Evolutionary conservation across 352 stramenopile genomes (phyloP), one percentile per base, ranked within the genome.

Genomic region (Globisporangium echinulatum): DNA sequence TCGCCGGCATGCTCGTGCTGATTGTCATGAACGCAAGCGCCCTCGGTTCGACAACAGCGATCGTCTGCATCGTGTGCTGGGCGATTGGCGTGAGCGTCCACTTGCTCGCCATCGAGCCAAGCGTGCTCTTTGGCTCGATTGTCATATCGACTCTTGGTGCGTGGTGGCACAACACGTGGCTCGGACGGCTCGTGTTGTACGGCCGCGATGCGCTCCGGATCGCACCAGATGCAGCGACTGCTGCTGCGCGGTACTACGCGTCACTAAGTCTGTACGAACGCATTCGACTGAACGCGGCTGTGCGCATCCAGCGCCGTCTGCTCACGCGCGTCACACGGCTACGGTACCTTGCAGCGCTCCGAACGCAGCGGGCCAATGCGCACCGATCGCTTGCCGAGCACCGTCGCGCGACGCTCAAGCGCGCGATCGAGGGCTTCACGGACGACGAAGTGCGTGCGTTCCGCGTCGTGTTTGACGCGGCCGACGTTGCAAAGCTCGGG

Each of bases 191-290:
- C 11, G 33, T 85, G 11, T 77, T 70, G 19, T 73, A 72, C 36
- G 77, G 80, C 0, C 79, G 79, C 5, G 62, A 58, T 42, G 68
- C 64, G 7, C 52, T 92, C 43, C 75, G 81, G 0, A 82, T 92
- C 49, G 62, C 72, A 38, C 64, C 73, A 0, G 70, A 74, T 14
- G 67, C 66, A 0, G 66, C 68, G 1, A 70, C 54, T 0, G 51
- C 67, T 0, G 62, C 61, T 2, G 67, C 68, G 15, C 57, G 68
- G 4, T 70, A 74, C 51, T 81, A 77, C 43, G 72, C 72, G 17
- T 86, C 76, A 6, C 63, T 88, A 44, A 81, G 71, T 49, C 68
- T 89, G 47, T 92, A 89, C 66, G 77, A 88, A 49, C 76, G 73
- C 43, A 83, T 92, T 25, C 79, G 82, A 0, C 87, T 76, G 61